phyloP scores from a whole-genome alignment of 2,329 filamentous ascomycete genomes.

The Ramularia endophylla region DNA sequence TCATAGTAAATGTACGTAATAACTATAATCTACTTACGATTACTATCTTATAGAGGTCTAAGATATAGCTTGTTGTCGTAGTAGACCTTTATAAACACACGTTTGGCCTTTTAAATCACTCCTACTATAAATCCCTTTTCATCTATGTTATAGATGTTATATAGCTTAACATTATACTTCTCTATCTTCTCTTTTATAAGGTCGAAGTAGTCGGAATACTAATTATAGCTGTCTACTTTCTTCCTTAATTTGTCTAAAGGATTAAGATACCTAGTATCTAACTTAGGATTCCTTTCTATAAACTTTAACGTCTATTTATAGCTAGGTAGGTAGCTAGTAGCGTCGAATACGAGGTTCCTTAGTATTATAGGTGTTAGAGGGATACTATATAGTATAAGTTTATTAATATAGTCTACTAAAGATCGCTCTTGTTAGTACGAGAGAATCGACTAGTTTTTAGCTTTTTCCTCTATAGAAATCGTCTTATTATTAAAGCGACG shows the following conservation, averaged over 20 bases:
- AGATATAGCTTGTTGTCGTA: constrained; percentile 7
- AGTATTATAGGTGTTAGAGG: too few relatives aligned
- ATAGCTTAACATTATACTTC: constrained; percentile 7
- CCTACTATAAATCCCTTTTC: constrained; percentile 15
- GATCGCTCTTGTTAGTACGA: too few relatives aligned
- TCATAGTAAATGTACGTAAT: constrained; percentile 13
- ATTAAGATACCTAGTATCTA: constrained; percentile 10
- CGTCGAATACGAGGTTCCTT: too few relatives aligned
- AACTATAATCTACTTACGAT: constrained; percentile 13
- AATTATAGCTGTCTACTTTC: constrained; percentile 16
- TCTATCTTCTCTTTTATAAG: constrained; percentile 7
- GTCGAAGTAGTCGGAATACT: constrained; percentile 20
- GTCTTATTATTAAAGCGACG: too few relatives aligned
- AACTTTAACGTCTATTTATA: too few relatives aligned
- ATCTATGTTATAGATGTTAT: constrained; percentile 17
- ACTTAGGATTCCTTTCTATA: too few relatives aligned
- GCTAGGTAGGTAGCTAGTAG: too few relatives aligned
- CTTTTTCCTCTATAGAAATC: too few relatives aligned
- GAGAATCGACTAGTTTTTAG: too few relatives aligned
- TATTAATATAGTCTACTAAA: too few relatives aligned
- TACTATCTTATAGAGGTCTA: constrained; percentile 14
- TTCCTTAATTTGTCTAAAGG: constrained; percentile 16
- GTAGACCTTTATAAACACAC: constrained; percentile 9
- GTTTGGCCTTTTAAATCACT: constrained; percentile 8
- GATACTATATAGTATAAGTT: too few relatives aligned